A percentile compares a stretch with the other conserved stretches of the same genome.
Evolutionary conservation across 2,329 filamentous ascomycete genomes (phyloP).

Genomic region (Bimuria novae-zelandiae): DNA sequence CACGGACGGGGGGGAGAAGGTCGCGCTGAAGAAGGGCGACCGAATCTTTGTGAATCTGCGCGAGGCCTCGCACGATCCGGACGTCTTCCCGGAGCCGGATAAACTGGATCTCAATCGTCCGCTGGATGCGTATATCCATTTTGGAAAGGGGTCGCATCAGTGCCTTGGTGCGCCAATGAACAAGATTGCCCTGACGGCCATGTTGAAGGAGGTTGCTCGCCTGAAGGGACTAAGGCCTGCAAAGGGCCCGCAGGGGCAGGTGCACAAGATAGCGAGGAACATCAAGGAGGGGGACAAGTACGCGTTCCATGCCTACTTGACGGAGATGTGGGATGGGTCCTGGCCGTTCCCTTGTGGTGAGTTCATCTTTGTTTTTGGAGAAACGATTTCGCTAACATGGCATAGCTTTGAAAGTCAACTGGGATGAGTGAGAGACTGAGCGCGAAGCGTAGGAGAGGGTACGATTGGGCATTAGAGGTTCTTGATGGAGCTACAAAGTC

Average conservation of each 20-base stretch:
- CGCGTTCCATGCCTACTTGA: slow-evolving; percentile 52
- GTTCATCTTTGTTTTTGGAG: slow-evolving; percentile 22
- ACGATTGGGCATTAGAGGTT: background rate
- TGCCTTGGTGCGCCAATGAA: slow-evolving; percentile 52
- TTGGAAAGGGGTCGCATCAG: slow-evolving; percentile 50
- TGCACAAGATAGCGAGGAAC: slow-evolving; percentile 47
- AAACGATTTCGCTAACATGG: background rate
- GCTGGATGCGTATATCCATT: slow-evolving; percentile 51
- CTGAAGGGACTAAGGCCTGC: slow-evolving; percentile 48
- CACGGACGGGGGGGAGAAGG: slow-evolving; percentile 34
- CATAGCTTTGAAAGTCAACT: slow-evolving; percentile 35
- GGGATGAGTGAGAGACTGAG: slow-evolving; percentile 25
- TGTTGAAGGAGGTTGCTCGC: slow-evolving; percentile 51
- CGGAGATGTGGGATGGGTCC: slow-evolving; percentile 53
- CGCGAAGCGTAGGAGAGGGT: background rate
- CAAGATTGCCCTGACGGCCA: slow-evolving; percentile 49
- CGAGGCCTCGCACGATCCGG: slow-evolving; percentile 47
- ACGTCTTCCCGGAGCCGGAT: slow-evolving; percentile 49
- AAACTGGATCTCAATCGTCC: slow-evolving; percentile 45
- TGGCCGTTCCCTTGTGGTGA: slow-evolving; percentile 55
- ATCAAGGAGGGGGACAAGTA: slow-evolving; percentile 30
- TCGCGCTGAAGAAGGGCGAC: slow-evolving; percentile 45
- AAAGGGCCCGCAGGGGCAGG: slow-evolving; percentile 43
- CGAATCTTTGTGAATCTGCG: slow-evolving; percentile 51
- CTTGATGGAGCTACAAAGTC: background rate